phyloP scores from a whole-genome alignment of 2,329 filamentous ascomycete genomes.

The Incumbomyces delicatus region DNA sequence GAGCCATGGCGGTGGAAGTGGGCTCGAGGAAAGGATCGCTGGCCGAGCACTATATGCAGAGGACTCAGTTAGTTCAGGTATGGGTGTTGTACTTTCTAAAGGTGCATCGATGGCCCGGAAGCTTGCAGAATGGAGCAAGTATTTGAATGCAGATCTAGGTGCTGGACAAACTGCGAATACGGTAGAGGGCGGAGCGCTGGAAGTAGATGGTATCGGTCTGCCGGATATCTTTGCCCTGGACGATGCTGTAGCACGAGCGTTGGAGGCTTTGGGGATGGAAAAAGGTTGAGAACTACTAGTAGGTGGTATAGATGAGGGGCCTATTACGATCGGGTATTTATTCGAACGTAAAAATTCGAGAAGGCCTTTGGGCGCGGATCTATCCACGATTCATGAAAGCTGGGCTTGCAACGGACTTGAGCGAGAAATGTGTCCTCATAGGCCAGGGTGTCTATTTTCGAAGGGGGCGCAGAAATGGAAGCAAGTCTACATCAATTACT shows the following conservation, averaged over 20 bases:
- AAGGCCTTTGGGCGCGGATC: no score
- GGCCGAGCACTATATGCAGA: no score
- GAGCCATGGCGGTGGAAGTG: neutral
- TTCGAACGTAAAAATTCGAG: no score
- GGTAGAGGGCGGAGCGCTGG: neutral
- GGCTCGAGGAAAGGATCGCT: neutral
- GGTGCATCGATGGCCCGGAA: slow-evolving; percentile 1
- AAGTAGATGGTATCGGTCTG: slow-evolving; percentile 3
- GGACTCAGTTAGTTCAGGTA: neutral
- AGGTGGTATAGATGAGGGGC: no score
- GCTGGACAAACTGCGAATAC: neutral
- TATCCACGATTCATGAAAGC: no score
- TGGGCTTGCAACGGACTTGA: no score
- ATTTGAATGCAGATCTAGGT: slow-evolving; percentile 10
- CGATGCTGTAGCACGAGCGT: slow-evolving; percentile 12
- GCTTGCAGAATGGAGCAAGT: slow-evolving; percentile 7
- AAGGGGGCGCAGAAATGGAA: no score
- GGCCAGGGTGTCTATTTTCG: no score
- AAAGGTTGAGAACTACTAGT: no score
- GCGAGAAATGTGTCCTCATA: no score
- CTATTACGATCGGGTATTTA: no score
- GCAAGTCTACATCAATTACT: no score
- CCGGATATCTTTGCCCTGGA: slow-evolving; percentile 18
- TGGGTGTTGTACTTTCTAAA: neutral
- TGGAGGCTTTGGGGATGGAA: slow-evolving; percentile 2